A percentile compares a stretch with the other conserved stretches of the same genome.
phyloP scores from a whole-genome alignment of 148 eudicot species.

The Hydrangea macrophylla region DNA sequence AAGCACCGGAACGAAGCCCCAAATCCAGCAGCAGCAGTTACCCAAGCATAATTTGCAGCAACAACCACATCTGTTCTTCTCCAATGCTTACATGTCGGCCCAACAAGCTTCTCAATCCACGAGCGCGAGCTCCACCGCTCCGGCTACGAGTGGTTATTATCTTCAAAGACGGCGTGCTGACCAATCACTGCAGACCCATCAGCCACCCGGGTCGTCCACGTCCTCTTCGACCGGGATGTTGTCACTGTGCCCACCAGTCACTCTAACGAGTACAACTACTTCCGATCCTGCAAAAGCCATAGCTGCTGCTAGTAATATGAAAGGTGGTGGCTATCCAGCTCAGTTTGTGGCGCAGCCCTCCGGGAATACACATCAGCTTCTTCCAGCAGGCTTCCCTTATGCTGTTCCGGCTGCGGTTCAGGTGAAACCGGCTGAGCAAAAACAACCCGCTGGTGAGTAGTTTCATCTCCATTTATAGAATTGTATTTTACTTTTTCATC shows the following conservation, averaged over 20 bases:
- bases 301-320: slow-evolving; percentile 50
- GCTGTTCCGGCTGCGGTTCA: slow-evolving; percentile 56
- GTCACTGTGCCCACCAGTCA: slow-evolving; percentile 45
- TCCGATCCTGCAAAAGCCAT: slow-evolving; percentile 76
- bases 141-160: slow-evolving; percentile 50
- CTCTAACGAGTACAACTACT: slow-evolving; percentile 33
- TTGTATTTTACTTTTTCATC: not conserved
- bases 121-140: slow-evolving; percentile 22
- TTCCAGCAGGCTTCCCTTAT: slow-evolving; percentile 59
- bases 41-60: too few relatives aligned
- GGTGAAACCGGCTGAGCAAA: slow-evolving; percentile 79
- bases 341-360: slow-evolving; percentile 55
- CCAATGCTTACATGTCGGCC: slow-evolving; percentile 50
- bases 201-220: slow-evolving; percentile 27
- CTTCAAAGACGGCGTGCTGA: slow-evolving; percentile 55
- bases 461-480: not conserved
- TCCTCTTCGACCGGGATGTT: slow-evolving; percentile 70
- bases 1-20: slow-evolving; percentile 39
- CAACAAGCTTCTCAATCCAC: slow-evolving; percentile 40
- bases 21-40: slow-evolving; percentile 46
- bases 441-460: slow-evolving; percentile 90
- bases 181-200: slow-evolving; percentile 48
- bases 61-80: slow-evolving; percentile 24
- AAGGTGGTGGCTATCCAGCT: slow-evolving; percentile 51
- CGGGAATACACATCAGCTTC: slow-evolving; percentile 39